Base-by-base conservation (phyloP, 2,329 filamentous ascomycete genomes). In the Epichloe sylvatica region DNA sequence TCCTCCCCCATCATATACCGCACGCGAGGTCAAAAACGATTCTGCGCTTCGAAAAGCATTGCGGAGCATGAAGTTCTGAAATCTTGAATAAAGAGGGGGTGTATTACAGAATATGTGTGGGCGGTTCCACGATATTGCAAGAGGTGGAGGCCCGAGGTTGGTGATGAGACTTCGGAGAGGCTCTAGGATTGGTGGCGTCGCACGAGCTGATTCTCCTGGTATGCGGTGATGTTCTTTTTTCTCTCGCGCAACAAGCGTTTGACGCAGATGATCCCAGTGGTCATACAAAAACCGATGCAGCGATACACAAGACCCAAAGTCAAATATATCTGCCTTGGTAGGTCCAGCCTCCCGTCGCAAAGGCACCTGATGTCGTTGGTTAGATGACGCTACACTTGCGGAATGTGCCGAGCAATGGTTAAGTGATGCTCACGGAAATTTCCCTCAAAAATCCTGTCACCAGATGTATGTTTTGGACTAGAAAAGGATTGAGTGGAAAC, bases 1-100 rank as follows among this genome's bases (percentile, higher is more conserved):
- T 64, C 84, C 80, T 19, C 81, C 81, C 81, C 81, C 81, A 59
- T 85, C 81, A 58, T 84, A 85, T 12, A 85, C 77, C 25, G 81
- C 80, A 21, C 80, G 72, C 23, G 77, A 76, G 2, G 79, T 81
- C 21, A 81, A 63, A 51, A 81, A 78, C 3, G 79, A 81, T 55
- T 84, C 81, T 0, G 76, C 78, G 55, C 77, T 78, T 37, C 77
- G 73, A 54, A 81, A 81, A 2, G 81, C 81, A 59, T 84, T 83
- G 17, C 77, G 75, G 43, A 85, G 71, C 81, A 85, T 85, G 57
- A 85, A 85, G 55, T 84, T 78, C 55, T 85, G 81, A 55, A 85
- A 85, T 23, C 80, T 71, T 2, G 80, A 83, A 60, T 84, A 85
- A 6, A 76, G 68, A 1, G 78, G 76, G 80, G 81, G 80, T 17